Base-by-base conservation (phyloP, 306 rosid species). In the Vigna radiata region DNA sequence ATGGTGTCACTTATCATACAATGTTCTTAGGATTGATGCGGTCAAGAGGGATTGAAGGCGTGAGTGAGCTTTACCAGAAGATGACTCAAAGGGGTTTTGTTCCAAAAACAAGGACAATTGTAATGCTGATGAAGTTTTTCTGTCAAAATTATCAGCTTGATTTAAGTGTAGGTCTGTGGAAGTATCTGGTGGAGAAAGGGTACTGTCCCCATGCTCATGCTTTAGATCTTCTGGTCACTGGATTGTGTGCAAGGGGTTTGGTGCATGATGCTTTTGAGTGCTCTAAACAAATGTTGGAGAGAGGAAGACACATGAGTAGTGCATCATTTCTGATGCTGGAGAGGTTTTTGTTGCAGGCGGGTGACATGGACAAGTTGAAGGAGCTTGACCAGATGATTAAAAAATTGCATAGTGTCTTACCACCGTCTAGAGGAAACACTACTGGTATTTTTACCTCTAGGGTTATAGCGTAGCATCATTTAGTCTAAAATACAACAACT, bases 171-270 rank as follows among this genome's bases (percentile, higher is more conserved):
- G 68, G 81, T 70, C 82, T 95, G 13, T 95, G 98, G 98, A 54
- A 72, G 23, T 92, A 90, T 75, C 50, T 92, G 21, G 64, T 90
- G 62, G 96, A 76, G 75, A 89, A 86, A 78, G 97, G 98, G 11
- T 86, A 79, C 70, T 95, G 98, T 67, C 98, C 97, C 48, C 98
- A 90, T 77, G 67, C 89, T 60, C 97, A 92, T 82, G 96, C 91
- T 18, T 83, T 92, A 70, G 97, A 95, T 80, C 85, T 95, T 77
- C 70, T 95, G 83, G 87, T 92, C 37, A 89, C 91, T 18, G 98
- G 89, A 19, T 84, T 95, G 44, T 95, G 98, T 79, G 85, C 98
- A 36, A 75, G 84, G 61, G 90, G 93, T 53, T 61, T 74, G 83
- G 85, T 81, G 19, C 73, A 75, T 4, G 91, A 90, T 63, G 98